Evolutionary conservation across 1,284 basidiomycete genomes (phyloP), one percentile per base, ranked within the genome.

Genomic region (Rugosomyces carneus): DNA sequence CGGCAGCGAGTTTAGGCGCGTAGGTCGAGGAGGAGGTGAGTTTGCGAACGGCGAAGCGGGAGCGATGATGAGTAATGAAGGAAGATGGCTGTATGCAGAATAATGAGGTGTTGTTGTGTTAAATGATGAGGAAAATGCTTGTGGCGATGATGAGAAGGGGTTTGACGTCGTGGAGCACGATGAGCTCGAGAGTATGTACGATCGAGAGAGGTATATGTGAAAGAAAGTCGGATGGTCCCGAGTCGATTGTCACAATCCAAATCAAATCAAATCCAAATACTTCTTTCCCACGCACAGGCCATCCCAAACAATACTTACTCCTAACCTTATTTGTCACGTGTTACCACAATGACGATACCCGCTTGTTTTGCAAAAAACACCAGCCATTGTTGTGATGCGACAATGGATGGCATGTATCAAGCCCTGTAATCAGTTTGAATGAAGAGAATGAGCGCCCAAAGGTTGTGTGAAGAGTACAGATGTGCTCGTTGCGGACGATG

Each of bases 201-300:
- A 67, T 66, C 65, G 64, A 64, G 61, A 63, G 61, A 61, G 62
- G 60, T 65, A 34, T 34, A 64, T 66, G 63, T 66, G 64, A 68
- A 66, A 66, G 64, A 65, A 66, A 68, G 63, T 62, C 63, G 64
- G 64, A 60, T 62, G 64, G 64, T 62, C 60, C 64, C 65, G 62
- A 67, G 58, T 62, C 61, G 59, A 58, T 61, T 51, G 49, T 53
- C 47, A 57, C 53, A 63, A 62, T 65, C 63, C 63, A 60, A 65
- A 62, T 60, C 59, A 65, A 65, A 63, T 65, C 62, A 61, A 62
- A 65, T 64, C 56, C 57, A 58, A 58, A 55, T 54, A 52, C 54
- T 45, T 29, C 39, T 42, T 62, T 68, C 64, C 56, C 67, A 69
- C 69, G 70, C 70, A 71, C 70, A 60, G 68, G 58, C 70, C 69